A percentile compares a stretch with the other conserved stretches of the same genome.
phyloP scores from a whole-genome alignment of 1,139 yeast genomes.

The Meyerozyma elateridarum region DNA sequence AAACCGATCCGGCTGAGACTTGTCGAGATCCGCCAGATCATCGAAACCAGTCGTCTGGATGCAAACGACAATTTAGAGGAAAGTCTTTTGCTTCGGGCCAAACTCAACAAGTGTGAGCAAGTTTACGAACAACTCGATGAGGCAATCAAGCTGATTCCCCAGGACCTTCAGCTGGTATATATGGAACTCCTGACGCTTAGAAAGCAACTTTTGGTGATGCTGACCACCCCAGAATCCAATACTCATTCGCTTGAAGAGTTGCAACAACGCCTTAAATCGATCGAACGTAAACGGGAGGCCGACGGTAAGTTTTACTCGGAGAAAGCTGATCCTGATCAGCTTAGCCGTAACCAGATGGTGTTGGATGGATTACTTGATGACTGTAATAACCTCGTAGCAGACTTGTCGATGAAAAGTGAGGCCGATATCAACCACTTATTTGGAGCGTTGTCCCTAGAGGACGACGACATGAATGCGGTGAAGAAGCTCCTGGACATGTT shows the following conservation, averaged over 20 bases:
- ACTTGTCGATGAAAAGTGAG: conserved; percentile 59
- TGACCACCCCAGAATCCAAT: conserved; percentile 19
- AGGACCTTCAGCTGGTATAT: conserved; percentile 47
- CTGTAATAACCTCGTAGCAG: conserved; percentile 69
- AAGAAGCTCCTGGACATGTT: conserved; percentile 23
- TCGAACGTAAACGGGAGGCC: conserved; percentile 30
- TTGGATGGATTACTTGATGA: conserved; percentile 75
- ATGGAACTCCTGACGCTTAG: conserved; percentile 40
- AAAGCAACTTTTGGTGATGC: conserved; percentile 28
- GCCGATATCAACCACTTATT: conserved; percentile 41
- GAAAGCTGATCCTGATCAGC: conserved; percentile 19
- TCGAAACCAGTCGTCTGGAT: conserved; percentile 30
- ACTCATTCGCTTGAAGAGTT: conserved; percentile 14
- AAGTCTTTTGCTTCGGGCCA: conserved; percentile 50
- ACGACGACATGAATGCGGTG: conserved; percentile 12
- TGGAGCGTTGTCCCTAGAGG: conserved; percentile 21
- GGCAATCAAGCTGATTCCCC: conserved; percentile 54
- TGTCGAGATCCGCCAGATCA: conserved; percentile 60
- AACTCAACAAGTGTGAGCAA: conserved; percentile 52
- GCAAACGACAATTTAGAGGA: conserved; percentile 46
- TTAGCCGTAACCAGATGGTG: conserved; percentile 46
- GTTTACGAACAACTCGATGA: conserved; percentile 49
- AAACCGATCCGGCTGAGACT: conserved; percentile 69
- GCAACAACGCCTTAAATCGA: conserved; percentile 24
- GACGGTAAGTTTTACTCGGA: conserved; percentile 29